Conservation (phyloP, 179 eudicot genomes). For the Monotropa hypopitys region DNA sequence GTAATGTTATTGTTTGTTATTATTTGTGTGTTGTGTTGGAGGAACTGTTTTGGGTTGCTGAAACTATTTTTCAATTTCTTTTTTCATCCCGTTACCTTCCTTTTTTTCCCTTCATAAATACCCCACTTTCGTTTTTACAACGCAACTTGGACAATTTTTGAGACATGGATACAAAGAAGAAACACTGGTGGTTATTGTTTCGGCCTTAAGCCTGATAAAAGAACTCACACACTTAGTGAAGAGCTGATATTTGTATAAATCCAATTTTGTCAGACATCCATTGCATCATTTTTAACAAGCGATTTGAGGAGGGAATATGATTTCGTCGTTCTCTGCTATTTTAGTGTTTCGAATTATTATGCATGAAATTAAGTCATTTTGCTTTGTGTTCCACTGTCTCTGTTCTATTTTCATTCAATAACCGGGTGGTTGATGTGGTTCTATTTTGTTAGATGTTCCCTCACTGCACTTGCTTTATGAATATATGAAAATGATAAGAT, state of each 20-base stretch:
- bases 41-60: not conserved
- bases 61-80: not conserved
- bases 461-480: too few species aligned
- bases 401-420: too few species aligned
- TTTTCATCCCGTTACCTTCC: not conserved
- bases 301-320: not conserved
- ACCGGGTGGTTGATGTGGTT: too few species aligned
- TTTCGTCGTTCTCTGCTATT: not conserved
- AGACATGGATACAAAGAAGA: not conserved
- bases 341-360: too few species aligned
- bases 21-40: not conserved
- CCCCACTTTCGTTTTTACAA: not conserved
- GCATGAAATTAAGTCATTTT: too few species aligned
- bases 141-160: not conserved
- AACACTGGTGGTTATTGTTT: not conserved
- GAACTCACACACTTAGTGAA: too few species aligned
- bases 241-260: not conserved
- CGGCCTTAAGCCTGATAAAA: not conserved
- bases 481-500: too few species aligned
- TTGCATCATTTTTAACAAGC: not conserved
- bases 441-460: too few species aligned
- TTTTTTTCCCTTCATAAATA: not conserved
- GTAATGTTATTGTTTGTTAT: too few species aligned
- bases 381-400: too few species aligned
- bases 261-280: not conserved